Percentiles rank a stretch among this genome's conserved stretches.
Conservation (phyloP, 306 rosid genomes). For the Gynostemma pentaphyllum region DNA sequence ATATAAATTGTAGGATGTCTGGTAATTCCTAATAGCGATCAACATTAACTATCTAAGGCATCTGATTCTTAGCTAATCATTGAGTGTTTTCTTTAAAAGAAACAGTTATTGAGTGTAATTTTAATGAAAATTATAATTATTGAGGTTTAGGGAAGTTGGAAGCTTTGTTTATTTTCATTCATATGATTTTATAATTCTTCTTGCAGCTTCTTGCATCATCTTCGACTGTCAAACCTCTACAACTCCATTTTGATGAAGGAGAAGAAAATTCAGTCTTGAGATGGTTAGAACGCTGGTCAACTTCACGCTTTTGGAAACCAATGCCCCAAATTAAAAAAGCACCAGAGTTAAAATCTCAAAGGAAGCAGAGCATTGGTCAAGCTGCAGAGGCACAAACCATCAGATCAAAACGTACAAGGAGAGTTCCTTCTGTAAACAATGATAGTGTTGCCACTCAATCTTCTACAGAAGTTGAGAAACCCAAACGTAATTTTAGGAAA, state of each 20-base stretch:
- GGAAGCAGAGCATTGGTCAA: slow-evolving; percentile 40
- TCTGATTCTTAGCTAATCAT: too few species aligned
- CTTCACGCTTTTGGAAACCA: slow-evolving; percentile 70
- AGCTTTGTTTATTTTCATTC: background rate
- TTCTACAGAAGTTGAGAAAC: slow-evolving; percentile 74
- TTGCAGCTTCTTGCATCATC: slow-evolving; percentile 69
- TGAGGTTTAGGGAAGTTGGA: background rate
- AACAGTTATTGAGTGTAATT: too few species aligned
- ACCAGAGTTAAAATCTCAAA: slow-evolving; percentile 48
- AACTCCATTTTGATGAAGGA: slow-evolving; percentile 47
- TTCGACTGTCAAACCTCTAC: slow-evolving; percentile 50
- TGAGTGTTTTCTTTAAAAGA: too few species aligned
- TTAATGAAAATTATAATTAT: too few species aligned
- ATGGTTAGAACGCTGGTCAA: slow-evolving; percentile 90
- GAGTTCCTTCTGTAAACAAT: slow-evolving; percentile 38
- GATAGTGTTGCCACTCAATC: slow-evolving; percentile 40
- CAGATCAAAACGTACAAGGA: slow-evolving; percentile 71
- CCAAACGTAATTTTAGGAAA: slow-evolving; percentile 58
- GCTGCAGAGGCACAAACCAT: slow-evolving; percentile 43
- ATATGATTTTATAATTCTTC: slow-evolving; percentile 21
- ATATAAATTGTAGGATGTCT: background rate
- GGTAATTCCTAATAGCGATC: too few species aligned
- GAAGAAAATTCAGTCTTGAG: slow-evolving; percentile 74
- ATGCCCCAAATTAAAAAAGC: slow-evolving; percentile 62
- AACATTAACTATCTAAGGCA: background rate